phyloP scores from a whole-genome alignment of 169 alveolate genomes.

The Theileria sp. region DNA sequence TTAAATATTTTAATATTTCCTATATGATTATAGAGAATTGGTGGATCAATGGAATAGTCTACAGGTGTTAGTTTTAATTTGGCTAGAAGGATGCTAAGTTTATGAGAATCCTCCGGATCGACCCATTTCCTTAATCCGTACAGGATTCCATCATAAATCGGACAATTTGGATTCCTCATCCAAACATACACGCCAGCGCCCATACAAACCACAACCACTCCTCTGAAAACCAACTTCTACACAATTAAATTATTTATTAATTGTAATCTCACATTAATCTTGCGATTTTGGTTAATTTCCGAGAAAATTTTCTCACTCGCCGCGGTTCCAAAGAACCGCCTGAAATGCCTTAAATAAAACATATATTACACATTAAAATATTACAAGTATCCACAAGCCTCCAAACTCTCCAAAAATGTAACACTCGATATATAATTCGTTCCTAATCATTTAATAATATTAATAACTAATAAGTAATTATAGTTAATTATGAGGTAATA shows the following conservation, averaged over 20 bases:
- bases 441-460: no score
- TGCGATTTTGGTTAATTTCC: constrained; percentile 31
- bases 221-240: constrained; percentile 48
- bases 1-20: constrained; percentile 38
- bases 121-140: constrained; percentile 59
- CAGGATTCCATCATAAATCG: constrained; percentile 60
- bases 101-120: constrained; percentile 72
- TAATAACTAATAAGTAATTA: no score
- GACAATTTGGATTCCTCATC: constrained; percentile 29
- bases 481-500: no score
- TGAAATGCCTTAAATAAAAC: background rate
- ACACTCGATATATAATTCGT: constrained; percentile 23
- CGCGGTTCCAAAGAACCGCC: constrained; percentile 1
- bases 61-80: constrained; percentile 69
- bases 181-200: constrained; percentile 50
- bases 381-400: constrained; percentile 57
- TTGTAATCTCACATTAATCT: constrained; percentile 28
- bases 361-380: constrained; percentile 6
- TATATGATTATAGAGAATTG: constrained; percentile 48
- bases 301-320: constrained; percentile 5
- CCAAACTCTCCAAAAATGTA: constrained; percentile 60
- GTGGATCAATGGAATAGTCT: constrained; percentile 70
- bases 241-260: background rate
- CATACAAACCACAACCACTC: constrained; percentile 43
- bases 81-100: constrained; percentile 61